Evolutionary conservation across 2,329 filamentous ascomycete genomes (phyloP).

Genomic region (Claviceps pusilla): DNA sequence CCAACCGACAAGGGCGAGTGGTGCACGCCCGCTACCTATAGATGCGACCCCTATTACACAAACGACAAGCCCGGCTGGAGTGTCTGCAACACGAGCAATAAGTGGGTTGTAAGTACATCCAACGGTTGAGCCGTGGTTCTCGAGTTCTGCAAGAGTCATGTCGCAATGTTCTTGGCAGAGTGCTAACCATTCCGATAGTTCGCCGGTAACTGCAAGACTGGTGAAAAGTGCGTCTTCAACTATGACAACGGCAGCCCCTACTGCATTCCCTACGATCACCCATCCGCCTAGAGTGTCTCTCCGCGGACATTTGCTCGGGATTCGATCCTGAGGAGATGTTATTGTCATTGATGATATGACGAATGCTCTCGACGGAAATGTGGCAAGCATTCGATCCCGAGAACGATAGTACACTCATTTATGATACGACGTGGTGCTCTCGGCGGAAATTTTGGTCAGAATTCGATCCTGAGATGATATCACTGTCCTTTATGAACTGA

Average conservation of each 20-base stretch:
- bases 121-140: background rate
- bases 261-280: slow-evolving; percentile 13
- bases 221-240: slow-evolving; percentile 23
- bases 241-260: slow-evolving; percentile 21
- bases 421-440: background rate
- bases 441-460: background rate
- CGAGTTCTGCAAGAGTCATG: background rate
- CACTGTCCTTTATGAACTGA: background rate
- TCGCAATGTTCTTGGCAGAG: background rate
- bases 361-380: too few species aligned
- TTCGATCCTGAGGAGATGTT: too few species aligned
- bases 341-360: too few species aligned
- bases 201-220: slow-evolving; percentile 20
- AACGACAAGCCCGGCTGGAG: slow-evolving; percentile 14
- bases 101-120: slow-evolving; percentile 20
- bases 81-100: slow-evolving; percentile 16
- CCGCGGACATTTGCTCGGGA: too few species aligned
- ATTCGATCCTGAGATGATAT: background rate
- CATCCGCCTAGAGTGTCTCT: slow-evolving; percentile 1
- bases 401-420: too few species aligned
- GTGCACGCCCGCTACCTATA: slow-evolving; percentile 22
- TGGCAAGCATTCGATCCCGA: too few species aligned
- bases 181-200: slow-evolving; percentile 10
- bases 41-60: slow-evolving; percentile 10
- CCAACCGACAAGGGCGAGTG: background rate